Evolutionary conservation across 192 early-diverging fungal genomes (phyloP).

Genomic region (Coemansia sp.): DNA sequence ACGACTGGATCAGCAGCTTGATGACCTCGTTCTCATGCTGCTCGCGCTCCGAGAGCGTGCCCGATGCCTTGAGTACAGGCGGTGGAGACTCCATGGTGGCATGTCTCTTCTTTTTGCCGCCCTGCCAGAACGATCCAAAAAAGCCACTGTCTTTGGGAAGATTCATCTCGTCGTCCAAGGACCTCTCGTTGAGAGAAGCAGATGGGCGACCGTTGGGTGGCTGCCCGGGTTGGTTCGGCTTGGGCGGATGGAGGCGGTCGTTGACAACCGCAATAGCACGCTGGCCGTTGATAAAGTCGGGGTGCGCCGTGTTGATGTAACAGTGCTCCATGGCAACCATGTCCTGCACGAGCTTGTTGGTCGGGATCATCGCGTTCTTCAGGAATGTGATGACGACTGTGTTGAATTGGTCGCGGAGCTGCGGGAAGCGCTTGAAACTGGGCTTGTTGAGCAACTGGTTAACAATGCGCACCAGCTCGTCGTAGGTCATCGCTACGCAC

Average conservation of each 20-base stretch:
- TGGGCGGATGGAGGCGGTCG: constrained; percentile 75
- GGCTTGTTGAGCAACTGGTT: constrained; percentile 89
- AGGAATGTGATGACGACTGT: constrained; percentile 91
- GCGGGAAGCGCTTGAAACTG: constrained; percentile 95
- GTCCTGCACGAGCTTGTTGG: constrained; percentile 92
- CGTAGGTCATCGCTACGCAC: constrained; percentile 94
- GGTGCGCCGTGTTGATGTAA: constrained; percentile 99
- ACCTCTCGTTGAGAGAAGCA: constrained; percentile 37
- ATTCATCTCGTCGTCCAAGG: constrained; percentile 62
- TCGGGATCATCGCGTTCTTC: constrained; percentile 85
- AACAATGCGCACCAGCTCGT: constrained; percentile 95
- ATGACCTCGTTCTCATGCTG: constrained; percentile 98
- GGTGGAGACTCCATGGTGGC: constrained; percentile 68
- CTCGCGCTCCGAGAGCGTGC: constrained; percentile 95
- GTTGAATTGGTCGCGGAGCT: constrained; percentile 89
- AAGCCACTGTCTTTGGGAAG: constrained; percentile 72
- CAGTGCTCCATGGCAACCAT: constrained; percentile 90
- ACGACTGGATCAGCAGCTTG: constrained; percentile 94
- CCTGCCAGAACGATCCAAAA: constrained; percentile 98
- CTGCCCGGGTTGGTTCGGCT: constrained; percentile 49
- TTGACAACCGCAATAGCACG: constrained; percentile 90
- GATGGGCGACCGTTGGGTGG: constrained; percentile 31
- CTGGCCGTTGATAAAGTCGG: constrained; percentile 98
- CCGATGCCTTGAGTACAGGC: constrained; percentile 82
- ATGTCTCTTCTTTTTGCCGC: constrained; percentile 77